Evolutionary conservation across 2,329 filamentous ascomycete genomes (phyloP), one percentile per base, ranked within the genome.

Genomic region (Talaromyces sp.): DNA sequence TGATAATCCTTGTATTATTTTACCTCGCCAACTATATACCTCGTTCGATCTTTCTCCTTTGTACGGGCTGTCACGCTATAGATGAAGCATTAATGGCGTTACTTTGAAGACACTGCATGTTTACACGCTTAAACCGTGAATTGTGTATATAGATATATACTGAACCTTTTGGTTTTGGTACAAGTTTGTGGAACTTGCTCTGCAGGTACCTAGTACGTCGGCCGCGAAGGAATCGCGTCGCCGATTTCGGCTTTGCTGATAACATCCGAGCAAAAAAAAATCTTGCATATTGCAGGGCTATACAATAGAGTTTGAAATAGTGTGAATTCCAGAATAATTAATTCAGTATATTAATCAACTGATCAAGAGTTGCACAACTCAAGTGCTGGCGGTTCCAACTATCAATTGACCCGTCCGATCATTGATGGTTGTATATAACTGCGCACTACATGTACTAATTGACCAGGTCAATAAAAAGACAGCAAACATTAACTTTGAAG

Each of bases 21-120:
- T 47, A 4, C n/a, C 44, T 47, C 19, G 44, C 44, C 44, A 47
- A 47, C 44, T 47, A 19, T 47, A 47, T 25, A 56, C 54, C 22
- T 55, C 32, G 28, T 30, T 47, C 11, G 19, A 47, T 25, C 54
- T 19, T 22, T 55, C 28, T 56, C 36, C 8, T 56, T 44, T 39
- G 32, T 56, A 22, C 54, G 54, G 54, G 36, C 30, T 25, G 30
- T 22, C 54, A 56, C n/a, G 30, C 32, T 56, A 44, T 56, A 44
- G 54, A 56, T 39, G 36, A 56, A 56, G 54, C 56, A 58, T 58
- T 33, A 19, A 51, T 49, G 56, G 54, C 54, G 54, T 56, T 56
- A 56, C n/a, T 25, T 47, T 47, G 22, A 47, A 47, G 54, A 28
- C 32, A 56, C 15, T 56, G 15, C 49, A 53, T 53, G 19, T 53